Conservation (phyloP, 2,329 filamentous ascomycete species). For the Pleoardoris graminearum region DNA sequence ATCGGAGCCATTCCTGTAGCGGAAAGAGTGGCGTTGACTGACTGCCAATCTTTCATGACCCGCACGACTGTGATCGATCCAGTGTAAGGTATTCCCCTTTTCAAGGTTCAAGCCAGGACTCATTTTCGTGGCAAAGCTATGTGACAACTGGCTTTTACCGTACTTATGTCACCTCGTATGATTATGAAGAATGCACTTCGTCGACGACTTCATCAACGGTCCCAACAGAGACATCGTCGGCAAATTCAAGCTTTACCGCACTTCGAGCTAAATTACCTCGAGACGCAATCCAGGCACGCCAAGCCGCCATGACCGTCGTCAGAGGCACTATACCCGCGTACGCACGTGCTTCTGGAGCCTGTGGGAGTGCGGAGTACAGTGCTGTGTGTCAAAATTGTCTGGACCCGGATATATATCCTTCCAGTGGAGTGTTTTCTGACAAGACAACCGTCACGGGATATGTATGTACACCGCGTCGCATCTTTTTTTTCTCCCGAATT, state of each 20-base stretch:
- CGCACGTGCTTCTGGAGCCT: neutral
- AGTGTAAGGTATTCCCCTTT: neutral
- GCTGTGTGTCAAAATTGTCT: neutral
- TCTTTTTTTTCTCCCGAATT: neutral
- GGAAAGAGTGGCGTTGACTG: conserved; percentile 1
- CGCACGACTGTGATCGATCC: neutral
- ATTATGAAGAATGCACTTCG: neutral
- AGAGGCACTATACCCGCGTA: neutral
- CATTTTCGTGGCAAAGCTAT: neutral
- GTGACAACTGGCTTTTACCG: neutral
- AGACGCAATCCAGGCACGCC: neutral
- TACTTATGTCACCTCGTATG: neutral
- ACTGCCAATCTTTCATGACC: neutral
- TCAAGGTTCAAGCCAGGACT: neutral
- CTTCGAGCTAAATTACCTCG: neutral
- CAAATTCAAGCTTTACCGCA: neutral
- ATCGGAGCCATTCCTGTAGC: conserved; percentile 17
- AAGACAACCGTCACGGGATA: neutral
- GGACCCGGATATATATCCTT: neutral
- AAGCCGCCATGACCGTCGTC: neutral
- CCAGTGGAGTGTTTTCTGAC: neutral
- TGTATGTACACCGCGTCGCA: neutral
- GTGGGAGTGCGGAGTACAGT: neutral
- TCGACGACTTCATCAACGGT: too few relatives aligned
- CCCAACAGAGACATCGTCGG: neutral